These are phyloP conservation scores for Cucumis hystrix DNA, from an alignment of 306 rosid species.

Conservation along the genomic window DNA sequence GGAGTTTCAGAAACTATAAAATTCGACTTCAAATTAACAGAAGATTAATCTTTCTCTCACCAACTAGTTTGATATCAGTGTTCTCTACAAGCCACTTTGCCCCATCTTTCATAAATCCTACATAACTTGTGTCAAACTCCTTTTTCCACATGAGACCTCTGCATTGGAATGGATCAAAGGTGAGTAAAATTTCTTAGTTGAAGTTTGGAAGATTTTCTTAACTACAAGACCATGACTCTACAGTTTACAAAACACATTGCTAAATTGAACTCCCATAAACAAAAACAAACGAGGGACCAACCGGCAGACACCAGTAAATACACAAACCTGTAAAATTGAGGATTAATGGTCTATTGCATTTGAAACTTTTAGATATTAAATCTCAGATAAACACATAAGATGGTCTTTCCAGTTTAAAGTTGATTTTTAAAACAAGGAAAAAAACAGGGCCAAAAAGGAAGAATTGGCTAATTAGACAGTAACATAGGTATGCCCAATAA, in stretches of 20 bases:
- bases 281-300: no score
- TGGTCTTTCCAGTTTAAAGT: neutral
- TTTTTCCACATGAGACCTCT: constrained; percentile 64
- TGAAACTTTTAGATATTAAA: neutral
- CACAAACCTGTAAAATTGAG: neutral
- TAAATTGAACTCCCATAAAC: no score
- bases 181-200: neutral
- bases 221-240: no score
- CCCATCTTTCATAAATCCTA: constrained; percentile 56
- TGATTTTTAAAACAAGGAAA: neutral
- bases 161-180: neutral
- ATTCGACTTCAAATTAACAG: neutral
- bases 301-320: neutral
- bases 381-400: neutral
- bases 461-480: neutral
- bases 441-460: neutral
- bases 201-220: no score
- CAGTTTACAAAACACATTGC: no score
- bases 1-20: neutral
- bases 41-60: constrained; percentile 17
- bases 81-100: constrained; percentile 69
- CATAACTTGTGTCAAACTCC: constrained; percentile 52
- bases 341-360: neutral
- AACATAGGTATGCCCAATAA: neutral
- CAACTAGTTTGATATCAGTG: constrained; percentile 71